Base-by-base conservation (phyloP, 2,329 filamentous ascomycete genomes). In the Fusarium piperis region DNA sequence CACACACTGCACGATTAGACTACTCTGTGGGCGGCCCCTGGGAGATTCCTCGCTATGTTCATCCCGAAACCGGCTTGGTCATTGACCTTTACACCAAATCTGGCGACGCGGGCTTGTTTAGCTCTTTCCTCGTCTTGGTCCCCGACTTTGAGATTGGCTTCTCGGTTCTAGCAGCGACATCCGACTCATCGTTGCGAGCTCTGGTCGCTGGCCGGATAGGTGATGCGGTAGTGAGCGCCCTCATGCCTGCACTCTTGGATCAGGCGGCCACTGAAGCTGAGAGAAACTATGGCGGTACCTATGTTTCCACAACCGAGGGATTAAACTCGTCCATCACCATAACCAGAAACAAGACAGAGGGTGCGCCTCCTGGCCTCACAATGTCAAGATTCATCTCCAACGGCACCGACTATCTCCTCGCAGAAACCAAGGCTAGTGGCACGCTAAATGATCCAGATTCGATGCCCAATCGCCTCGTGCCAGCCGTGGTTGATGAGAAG, bases 71-170 rank as follows among this genome's bases (percentile, higher is more conserved):
- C 72, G 78, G 3, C 82, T 84, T 8, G 79, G 83, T 64, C 75
- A 84, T 11, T 79, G 81, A 28, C 68, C 73, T 72, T 6, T 72
- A 72, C 59, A 62, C 63, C 12, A 70, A 72, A 38, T 52, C 59
- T 7, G 65, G 65, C 4, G 46, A 62, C 8, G 39, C 23, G 20
- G 53, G 39, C 12, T 32, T 13, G 18, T 20, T 26, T 10, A 52
- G 38, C 85, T 84, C 65, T 79, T 78, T 77, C 79, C 2, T 76
- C 80, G 10, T 59, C 2, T 72, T 86, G 6, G 66, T 85, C 4
- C 84, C 83, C 1, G 83, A 85, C 64, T 84, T 80, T 55, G 78
- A 82, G 53, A 75, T 83, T 15, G 84, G 84, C 1, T 82, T 85
- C 63, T 78, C 76, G 1, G 73, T 84, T 18, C 75, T 85, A 1